phyloP scores from a whole-genome alignment of 2,329 filamentous ascomycete species.

The Cryphonectria carpinicola region DNA sequence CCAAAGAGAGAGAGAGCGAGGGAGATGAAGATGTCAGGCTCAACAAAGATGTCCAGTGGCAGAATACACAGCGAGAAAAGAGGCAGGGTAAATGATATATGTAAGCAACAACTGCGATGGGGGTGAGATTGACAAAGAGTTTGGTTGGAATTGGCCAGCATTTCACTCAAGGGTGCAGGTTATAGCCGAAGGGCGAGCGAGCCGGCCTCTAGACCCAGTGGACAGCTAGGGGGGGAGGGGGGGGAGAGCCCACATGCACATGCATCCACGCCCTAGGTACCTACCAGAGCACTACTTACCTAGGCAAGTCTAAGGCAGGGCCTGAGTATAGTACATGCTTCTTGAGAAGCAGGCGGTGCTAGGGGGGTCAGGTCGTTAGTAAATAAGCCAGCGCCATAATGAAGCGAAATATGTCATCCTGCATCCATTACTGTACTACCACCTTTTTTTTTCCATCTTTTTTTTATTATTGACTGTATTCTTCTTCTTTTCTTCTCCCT shows the following conservation, averaged over 20 bases:
- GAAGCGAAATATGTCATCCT: neutral
- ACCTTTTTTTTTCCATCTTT: too few species aligned
- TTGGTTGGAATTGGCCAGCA: conserved; percentile 8
- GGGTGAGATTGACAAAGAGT: neutral
- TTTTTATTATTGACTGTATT: neutral
- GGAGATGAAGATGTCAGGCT: neutral
- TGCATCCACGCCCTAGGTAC: neutral
- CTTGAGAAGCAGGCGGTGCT: neutral
- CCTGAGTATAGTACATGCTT: neutral
- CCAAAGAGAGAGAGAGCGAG: neutral
- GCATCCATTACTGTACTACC: neutral
- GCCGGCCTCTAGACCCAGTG: neutral
- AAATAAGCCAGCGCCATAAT: neutral
- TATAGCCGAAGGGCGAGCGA: conserved; percentile 12
- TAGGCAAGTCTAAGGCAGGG: neutral
- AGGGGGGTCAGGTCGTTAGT: neutral
- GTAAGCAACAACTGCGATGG: neutral
- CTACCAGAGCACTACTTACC: neutral
- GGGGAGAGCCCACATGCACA: neutral
- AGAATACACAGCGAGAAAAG: neutral
- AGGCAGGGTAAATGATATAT: neutral
- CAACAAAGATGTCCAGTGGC: neutral
- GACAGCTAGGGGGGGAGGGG: neutral
- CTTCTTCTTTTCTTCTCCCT: neutral
- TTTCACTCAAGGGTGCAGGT: neutral